A percentile compares a stretch with the other conserved stretches of the same genome.
phyloP scores from a whole-genome alignment of 371 early-diverging fungal species.

The Sporodiniella umbellata region DNA sequence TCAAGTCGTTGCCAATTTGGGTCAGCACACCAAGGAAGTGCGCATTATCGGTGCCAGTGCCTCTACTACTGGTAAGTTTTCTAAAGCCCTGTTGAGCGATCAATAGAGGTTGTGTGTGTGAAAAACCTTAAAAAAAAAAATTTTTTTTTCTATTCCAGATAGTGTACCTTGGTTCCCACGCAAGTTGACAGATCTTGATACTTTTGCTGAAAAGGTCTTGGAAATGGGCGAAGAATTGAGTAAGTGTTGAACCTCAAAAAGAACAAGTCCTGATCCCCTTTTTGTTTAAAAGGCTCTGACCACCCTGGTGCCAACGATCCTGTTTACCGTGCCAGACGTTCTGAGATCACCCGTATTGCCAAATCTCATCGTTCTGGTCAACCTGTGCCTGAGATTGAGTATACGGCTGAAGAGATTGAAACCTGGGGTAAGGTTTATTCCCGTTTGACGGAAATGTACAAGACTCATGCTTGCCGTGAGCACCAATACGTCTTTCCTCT shows the following conservation, averaged over 20 bases:
- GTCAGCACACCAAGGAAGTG: conserved; percentile 61
- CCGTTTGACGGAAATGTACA: conserved; percentile 74
- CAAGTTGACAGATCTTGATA: conserved; percentile 88
- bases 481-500: conserved; percentile 90
- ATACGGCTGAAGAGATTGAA: conserved; percentile 76
- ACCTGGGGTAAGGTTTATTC: conserved; percentile 89
- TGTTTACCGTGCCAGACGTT: conserved; percentile 81
- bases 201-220: conserved; percentile 90
- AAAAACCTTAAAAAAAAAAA: conserved; percentile 6
- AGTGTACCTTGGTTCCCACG: conserved; percentile 93
- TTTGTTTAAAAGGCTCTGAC: conserved; percentile 63
- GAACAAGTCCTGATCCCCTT: not conserved
- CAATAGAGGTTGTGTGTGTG: not conserved
- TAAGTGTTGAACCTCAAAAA: too few species aligned
- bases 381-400: conserved; percentile 83
- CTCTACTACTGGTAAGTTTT: conserved; percentile 16
- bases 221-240: conserved; percentile 89
- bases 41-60: conserved; percentile 49
- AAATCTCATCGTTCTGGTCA: conserved; percentile 81
- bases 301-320: conserved; percentile 94
- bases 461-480: conserved; percentile 90
- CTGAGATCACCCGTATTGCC: conserved; percentile 86
- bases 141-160: conserved; percentile 22
- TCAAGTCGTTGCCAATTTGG: conserved; percentile 57
- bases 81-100: not conserved